Percentiles rank a stretch among this genome's conserved stretches.
phyloP scores from a whole-genome alignment of 352 stramenopile genomes.

The Pythium biforme region DNA sequence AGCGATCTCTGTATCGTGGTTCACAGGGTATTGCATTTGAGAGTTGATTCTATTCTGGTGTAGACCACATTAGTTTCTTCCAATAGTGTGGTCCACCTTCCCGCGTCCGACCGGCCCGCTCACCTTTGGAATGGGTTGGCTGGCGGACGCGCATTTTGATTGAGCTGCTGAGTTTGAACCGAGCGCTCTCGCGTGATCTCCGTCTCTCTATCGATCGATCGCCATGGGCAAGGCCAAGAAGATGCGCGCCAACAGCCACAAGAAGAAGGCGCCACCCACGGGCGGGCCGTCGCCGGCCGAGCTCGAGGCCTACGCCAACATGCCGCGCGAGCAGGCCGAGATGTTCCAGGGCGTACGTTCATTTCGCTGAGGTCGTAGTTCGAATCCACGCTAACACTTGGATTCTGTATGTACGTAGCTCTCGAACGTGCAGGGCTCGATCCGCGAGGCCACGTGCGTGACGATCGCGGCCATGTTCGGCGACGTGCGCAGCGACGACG shows the following conservation, averaged over 20 bases:
- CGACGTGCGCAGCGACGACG: constrained; percentile 55
- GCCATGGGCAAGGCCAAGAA: constrained; percentile 89
- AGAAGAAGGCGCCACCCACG: constrained; percentile 69
- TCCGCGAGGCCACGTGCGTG: constrained; percentile 86
- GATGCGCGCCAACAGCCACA: constrained; percentile 77
- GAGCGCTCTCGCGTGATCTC: constrained; percentile 1
- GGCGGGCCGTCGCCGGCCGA: constrained; percentile 56
- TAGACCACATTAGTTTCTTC: too few relatives aligned
- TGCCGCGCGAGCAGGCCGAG: constrained; percentile 59
- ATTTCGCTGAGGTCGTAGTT: too few relatives aligned
- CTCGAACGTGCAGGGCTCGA: constrained; percentile 68
- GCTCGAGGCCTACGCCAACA: constrained; percentile 45
- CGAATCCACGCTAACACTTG: too few relatives aligned
- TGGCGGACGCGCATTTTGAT: constrained; percentile 15
- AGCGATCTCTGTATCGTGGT: too few relatives aligned
- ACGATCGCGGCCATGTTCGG: constrained; percentile 82
- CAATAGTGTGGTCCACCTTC: too few relatives aligned
- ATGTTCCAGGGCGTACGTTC: constrained; percentile 58
- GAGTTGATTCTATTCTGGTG: too few relatives aligned
- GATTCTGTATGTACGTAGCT: constrained; percentile 43
- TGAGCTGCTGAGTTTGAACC: not conserved
- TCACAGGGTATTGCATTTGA: too few relatives aligned
- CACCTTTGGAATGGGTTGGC: constrained; percentile 32
- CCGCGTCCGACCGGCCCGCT: too few relatives aligned
- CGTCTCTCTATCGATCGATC: constrained; percentile 11